These are phyloP conservation scores for Arctium minus DNA, from an alignment of 129 eudicot genomes.

Conservation along the genomic window DNA sequence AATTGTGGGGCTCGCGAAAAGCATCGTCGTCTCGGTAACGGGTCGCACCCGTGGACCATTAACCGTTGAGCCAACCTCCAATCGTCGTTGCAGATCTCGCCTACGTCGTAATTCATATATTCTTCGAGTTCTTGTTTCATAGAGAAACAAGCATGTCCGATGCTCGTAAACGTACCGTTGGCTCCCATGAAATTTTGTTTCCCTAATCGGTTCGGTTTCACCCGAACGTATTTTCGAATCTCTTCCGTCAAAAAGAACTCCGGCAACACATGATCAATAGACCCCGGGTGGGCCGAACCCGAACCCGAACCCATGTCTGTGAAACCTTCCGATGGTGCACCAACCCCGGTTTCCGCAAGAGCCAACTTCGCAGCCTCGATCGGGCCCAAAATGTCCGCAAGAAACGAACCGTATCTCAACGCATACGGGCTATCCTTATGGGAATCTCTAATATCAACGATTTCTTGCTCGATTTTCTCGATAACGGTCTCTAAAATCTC, in stretches of 20 bases:
- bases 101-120: constrained; percentile 81
- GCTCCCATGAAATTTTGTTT: constrained; percentile 83
- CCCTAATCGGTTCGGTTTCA: constrained; percentile 64
- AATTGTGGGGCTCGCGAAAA: constrained; percentile 47
- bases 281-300: background rate
- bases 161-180: constrained; percentile 72
- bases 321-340: background rate
- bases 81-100: constrained; percentile 75
- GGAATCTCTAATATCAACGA: constrained; percentile 25
- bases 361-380: constrained; percentile 30
- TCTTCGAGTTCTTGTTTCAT: constrained; percentile 69
- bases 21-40: constrained; percentile 70
- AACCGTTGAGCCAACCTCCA: constrained; percentile 72
- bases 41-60: constrained; percentile 83
- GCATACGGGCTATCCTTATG: constrained; percentile 19
- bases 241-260: constrained; percentile 65
- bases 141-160: constrained; percentile 63
- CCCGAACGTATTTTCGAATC: constrained; percentile 58
- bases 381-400: constrained; percentile 56
- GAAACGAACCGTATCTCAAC: constrained; percentile 41
- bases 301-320: background rate
- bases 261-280: constrained; percentile 16
- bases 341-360: constrained; percentile 16
- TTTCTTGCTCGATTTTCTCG: constrained; percentile 47
- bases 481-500: constrained; percentile 32